Base-by-base conservation (phyloP, 441 rosid species). In the Oxalis stricta region DNA sequence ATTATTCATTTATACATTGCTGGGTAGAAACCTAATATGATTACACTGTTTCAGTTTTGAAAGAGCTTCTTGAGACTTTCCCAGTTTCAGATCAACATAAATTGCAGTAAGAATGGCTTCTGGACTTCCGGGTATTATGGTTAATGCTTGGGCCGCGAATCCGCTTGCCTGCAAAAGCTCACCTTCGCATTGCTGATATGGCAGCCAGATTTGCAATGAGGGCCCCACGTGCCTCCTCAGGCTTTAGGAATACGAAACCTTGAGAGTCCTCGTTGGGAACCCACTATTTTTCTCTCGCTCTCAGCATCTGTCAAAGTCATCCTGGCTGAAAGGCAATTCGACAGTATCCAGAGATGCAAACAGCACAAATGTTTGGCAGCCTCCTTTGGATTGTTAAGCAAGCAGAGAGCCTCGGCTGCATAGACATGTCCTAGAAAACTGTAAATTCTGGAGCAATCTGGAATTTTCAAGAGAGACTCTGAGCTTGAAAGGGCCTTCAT, bases 351-450 rank as follows among this genome's bases (percentile, higher is more conserved):
- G 82, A 63, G 34, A 92, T 36, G 59, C 79, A 92, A 38, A 52
- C 37, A 1, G 73, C n/a, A 79, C 64, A 92, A 71, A 61, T 84
- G 85, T 41, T 64, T 79, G 0, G 77, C 84, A 5, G 95, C 99
- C 54, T 91, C 99, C 35, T 61, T 53, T n/a, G 82, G 82, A 58
- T 66, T 73, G 79, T 79, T 72, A 56, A 86, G 70, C 60, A 73
- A 52, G 72, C 95, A 91, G 20, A 91, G 96, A 12, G 99, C 91
- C 75, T 91, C 96, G 1, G 95, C 96, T 40, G 78, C 94, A 58
- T 91, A 91, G 2, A 77, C 42, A 53, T 71, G 99, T 34, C 84
- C 85, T 29, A 91, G 66, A 73, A 76, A 91, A 22, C 60, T 30
- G 57, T 70, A 86, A 42, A 81, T 66, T 64, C 70, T 75, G 0